Percentiles rank a stretch among this genome's conserved stretches.
phyloP scores from a whole-genome alignment of 805 yeast species.

The Nakazawaea ishiwadae region DNA sequence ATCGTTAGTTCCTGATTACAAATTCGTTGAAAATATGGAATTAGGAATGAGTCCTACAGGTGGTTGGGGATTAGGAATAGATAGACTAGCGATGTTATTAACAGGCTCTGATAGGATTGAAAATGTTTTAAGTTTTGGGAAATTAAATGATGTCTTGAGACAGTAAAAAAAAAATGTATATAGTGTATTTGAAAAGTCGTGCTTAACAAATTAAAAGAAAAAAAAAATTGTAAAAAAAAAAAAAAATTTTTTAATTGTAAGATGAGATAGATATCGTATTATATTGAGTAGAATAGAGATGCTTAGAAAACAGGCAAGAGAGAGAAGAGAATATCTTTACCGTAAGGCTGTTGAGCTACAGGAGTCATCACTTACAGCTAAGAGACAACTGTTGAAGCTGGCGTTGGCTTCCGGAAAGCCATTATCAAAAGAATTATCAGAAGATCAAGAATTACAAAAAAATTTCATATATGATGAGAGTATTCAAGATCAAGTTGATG shows the following conservation, averaged over 20 bases:
- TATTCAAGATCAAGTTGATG: conserved; percentile 67
- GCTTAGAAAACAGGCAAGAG: conserved; percentile 94
- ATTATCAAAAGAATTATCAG: conserved; percentile 84
- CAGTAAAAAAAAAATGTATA: conserved; percentile 32
- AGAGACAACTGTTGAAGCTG: conserved; percentile 78
- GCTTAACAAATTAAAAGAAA: neutral
- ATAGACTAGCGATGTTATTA: conserved; percentile 78
- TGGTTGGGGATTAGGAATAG: conserved; percentile 97
- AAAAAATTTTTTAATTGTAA: neutral
- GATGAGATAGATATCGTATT: neutral
- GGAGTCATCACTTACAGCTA: conserved; percentile 80
- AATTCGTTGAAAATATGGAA: conserved; percentile 73
- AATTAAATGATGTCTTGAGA: conserved; percentile 59
- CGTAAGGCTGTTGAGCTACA: conserved; percentile 86
- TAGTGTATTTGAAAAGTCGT: conserved; percentile 1
- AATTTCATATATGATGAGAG: conserved; percentile 88
- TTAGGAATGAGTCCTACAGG: conserved; percentile 98
- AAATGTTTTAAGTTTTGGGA: conserved; percentile 72
- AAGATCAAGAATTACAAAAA: conserved; percentile 73
- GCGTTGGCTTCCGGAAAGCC: conserved; percentile 92
- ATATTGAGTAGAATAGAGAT: conserved; percentile 19
- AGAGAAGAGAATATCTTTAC: conserved; percentile 89
- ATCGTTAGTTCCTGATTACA: conserved; percentile 63
- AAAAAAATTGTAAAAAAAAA: neutral
- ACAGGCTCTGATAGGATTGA: conserved; percentile 65